A percentile compares a stretch with the other conserved stretches of the same genome.
Evolutionary conservation across 1,139 yeast genomes (phyloP).

Genomic region (Kodamaea anthophila): DNA sequence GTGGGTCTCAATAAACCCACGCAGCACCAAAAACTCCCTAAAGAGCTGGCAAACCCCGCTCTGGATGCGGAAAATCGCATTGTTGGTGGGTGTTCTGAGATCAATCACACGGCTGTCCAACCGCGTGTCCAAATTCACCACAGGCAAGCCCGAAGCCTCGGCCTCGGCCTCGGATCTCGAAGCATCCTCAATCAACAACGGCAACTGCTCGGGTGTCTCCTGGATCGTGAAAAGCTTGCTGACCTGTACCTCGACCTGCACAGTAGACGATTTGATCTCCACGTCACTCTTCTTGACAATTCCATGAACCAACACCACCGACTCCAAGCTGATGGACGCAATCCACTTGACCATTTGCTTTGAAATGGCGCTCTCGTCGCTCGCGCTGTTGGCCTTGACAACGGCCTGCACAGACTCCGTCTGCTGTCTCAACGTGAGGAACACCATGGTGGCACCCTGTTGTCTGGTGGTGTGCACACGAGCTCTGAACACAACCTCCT

Average conservation of each 20-base stretch:
- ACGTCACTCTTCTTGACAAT: constrained; percentile 78
- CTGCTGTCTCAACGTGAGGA: constrained; percentile 89
- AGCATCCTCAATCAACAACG: constrained; percentile 94
- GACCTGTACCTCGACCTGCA: constrained; percentile 81
- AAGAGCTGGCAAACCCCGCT: constrained; percentile 83
- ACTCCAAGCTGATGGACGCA: constrained; percentile 76
- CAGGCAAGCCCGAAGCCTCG: constrained; percentile 84
- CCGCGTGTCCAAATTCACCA: constrained; percentile 93
- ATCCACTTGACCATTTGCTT: constrained; percentile 98
- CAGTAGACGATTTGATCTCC: constrained; percentile 82
- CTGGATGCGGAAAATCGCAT: constrained; percentile 92
- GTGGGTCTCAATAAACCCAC: constrained; percentile 82
- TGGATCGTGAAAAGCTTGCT: constrained; percentile 68
- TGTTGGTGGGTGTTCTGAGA: constrained; percentile 93
- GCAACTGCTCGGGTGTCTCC: constrained; percentile 89
- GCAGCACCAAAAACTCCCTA: constrained; percentile 72
- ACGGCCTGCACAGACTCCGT: constrained; percentile 76
- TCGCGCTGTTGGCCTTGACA: constrained; percentile 54
- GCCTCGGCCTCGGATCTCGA: constrained; percentile 93
- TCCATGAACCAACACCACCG: constrained; percentile 90
- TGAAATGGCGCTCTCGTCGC: constrained; percentile 59
- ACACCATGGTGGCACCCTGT: constrained; percentile 93
- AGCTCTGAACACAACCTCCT: constrained; percentile 81
- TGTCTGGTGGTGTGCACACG: constrained; percentile 90
- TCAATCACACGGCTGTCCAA: constrained; percentile 93